These are phyloP conservation scores for Dichotomocladium elegans DNA, from an alignment of 371 early-diverging fungal genomes.

Conservation along the genomic window DNA sequence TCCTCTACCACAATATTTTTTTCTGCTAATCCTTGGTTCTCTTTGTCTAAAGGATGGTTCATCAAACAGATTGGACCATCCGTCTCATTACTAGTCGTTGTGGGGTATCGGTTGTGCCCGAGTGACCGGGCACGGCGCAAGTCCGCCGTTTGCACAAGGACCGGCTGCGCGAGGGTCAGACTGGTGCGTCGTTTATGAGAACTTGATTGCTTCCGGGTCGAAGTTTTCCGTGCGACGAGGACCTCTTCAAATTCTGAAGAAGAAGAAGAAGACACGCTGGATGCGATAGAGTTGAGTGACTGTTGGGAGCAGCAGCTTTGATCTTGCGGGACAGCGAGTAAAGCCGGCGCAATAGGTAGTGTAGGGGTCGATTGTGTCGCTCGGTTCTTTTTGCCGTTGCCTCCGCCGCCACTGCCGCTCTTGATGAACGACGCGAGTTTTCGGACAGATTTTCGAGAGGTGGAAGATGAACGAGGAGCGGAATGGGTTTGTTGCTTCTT, in stretches of 20 bases:
- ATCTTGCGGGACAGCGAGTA: slow-evolving; percentile 1
- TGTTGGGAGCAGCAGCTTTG: slow-evolving; percentile 15
- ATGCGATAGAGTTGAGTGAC: slow-evolving; percentile 19
- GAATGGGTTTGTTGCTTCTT: neutral
- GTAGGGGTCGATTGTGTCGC: neutral
- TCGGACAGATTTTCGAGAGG: slow-evolving; percentile 10
- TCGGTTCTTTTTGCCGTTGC: slow-evolving; percentile 2
- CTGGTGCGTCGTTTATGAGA: slow-evolving; percentile 16
- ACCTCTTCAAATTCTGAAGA: slow-evolving; percentile 5
- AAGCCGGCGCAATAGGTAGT: neutral
- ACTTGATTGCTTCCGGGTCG: neutral
- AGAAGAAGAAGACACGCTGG: slow-evolving; percentile 24
- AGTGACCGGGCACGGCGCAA: slow-evolving; percentile 13
- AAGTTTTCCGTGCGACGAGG: slow-evolving; percentile 2
- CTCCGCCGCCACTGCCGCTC: too few species aligned
- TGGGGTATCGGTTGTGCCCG: slow-evolving; percentile 12
- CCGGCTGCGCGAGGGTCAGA: slow-evolving; percentile 9
- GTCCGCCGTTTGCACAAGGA: slow-evolving; percentile 12
- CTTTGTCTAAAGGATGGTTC: too few species aligned
- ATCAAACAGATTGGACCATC: too few species aligned
- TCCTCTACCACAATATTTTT: too few species aligned
- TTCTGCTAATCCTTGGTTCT: too few species aligned
- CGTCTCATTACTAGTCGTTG: slow-evolving; percentile 3
- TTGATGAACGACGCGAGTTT: slow-evolving; percentile 26
- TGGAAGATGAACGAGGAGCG: too few species aligned